Base-by-base conservation (phyloP, 768 basidiomycete genomes). In the Favolaschia claudopus region DNA sequence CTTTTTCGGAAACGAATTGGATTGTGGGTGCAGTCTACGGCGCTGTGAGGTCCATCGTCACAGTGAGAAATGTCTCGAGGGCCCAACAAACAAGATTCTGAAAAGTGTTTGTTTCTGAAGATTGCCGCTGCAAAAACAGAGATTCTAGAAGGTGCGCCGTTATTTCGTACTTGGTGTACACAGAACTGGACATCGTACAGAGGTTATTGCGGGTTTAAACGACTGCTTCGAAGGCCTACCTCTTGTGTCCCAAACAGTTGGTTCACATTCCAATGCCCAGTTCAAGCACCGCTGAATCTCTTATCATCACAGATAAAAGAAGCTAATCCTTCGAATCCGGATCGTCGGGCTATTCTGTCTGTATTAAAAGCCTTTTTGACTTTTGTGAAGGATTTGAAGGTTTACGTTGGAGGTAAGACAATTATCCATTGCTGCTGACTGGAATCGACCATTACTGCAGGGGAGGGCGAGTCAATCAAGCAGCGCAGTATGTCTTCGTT, bases 81-180 rank as follows among this genome's bases (percentile, higher is more conserved):
- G n/a, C 17, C 39, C 25, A 2, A 29, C 49, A 19, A 9, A 27
- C 37, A 50, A 7, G 34, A 15, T 37, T 20, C 13, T 8, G 31
- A 38, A 38, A 14, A 38, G 10, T 38, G 4, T 25, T 20, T 34
- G 20, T 37, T 37, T 8, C 3, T 29, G 10, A 34, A 50, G 49
- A 50, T 50, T n/a, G 49, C 49, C 31, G 49, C 49, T 39, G 49
- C 49, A n/a, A 50, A 50, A 20, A 38, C 37, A 10, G 49, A 50
- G 14, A 50, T 50, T 50, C 39, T 50, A 28, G 49, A 50, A 8
- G 49, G 49, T 50, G 34, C 12, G 46, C 7, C n/a, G n/a, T 36
- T 36, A 20, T 37, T 49, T 28, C 38, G 8, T 25, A 22, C 22
- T 38, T 17, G 7, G 31, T 28, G 13, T 20, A 24, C 14, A 34